Evolutionary conservation across 352 stramenopile genomes (phyloP).

Genomic region (Phytopythium vexans): DNA sequence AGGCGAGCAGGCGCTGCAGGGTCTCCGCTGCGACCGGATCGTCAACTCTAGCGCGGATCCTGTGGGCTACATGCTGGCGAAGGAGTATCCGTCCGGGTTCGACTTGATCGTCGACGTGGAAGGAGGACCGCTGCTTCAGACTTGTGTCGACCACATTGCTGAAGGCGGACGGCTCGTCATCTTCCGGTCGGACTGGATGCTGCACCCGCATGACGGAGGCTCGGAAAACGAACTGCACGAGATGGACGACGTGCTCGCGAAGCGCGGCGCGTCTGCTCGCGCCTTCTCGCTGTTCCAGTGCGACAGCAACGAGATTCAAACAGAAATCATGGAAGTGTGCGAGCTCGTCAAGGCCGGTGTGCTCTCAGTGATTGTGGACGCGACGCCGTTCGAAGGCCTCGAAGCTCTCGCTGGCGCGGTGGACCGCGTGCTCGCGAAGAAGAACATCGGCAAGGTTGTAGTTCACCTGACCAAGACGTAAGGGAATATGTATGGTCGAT

Average conservation of each 20-base stretch:
- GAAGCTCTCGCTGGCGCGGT: conserved; percentile 59
- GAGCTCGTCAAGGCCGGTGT: conserved; percentile 43
- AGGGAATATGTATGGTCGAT: not conserved
- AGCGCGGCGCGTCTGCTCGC: conserved; percentile 13
- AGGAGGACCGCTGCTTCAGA: conserved; percentile 39
- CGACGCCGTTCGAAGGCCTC: conserved; percentile 49
- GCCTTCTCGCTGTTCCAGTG: conserved; percentile 10
- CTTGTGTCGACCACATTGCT: conserved; percentile 25
- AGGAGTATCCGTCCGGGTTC: conserved; percentile 42
- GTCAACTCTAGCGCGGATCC: conserved; percentile 84
- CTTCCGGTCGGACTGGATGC: too few species aligned
- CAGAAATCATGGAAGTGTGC: conserved; percentile 11
- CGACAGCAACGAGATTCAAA: conserved; percentile 7
- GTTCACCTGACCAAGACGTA: conserved; percentile 38
- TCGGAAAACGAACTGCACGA: conserved; percentile 43
- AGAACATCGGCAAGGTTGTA: conserved; percentile 82
- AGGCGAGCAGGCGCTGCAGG: conserved; percentile 66
- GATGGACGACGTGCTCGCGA: conserved; percentile 12
- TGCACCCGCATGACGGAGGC: too few species aligned
- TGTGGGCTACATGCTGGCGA: conserved; percentile 38
- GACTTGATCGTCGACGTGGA: conserved; percentile 44
- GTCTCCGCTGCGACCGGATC: conserved; percentile 40
- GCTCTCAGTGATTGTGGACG: conserved; percentile 50
- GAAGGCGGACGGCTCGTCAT: too few species aligned
- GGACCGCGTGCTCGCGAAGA: conserved; percentile 72